Percentiles rank a stretch among this genome's conserved stretches.
Conservation (phyloP, 805 yeast species). For the Yarrowia yakushimensis region DNA sequence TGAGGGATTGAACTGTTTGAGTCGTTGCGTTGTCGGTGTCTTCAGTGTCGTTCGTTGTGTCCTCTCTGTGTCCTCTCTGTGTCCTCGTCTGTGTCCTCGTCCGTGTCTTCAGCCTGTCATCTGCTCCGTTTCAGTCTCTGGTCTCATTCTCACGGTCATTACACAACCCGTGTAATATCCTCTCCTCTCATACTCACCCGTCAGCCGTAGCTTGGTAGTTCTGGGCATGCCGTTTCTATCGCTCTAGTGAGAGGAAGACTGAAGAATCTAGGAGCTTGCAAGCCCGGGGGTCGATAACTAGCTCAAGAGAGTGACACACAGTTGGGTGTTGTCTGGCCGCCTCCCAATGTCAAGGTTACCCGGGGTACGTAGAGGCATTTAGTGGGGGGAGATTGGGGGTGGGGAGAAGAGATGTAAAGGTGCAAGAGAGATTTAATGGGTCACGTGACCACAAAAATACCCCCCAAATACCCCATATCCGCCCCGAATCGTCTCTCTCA, state of each 20-base stretch:
- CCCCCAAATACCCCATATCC: too few species aligned
- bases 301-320: constrained; percentile 18
- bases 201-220: constrained; percentile 29
- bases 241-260: constrained; percentile 7
- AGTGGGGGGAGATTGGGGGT: too few species aligned
- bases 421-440: too few species aligned
- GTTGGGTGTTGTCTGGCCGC: constrained; percentile 11
- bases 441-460: too few species aligned
- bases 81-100: neutral
- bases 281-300: constrained; percentile 23
- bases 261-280: constrained; percentile 5
- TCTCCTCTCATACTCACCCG: constrained; percentile 29
- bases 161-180: too few species aligned
- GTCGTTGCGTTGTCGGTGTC: too few species aligned
- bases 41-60: too few species aligned
- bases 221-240: constrained; percentile 23
- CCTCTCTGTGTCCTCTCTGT: neutral
- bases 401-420: too few species aligned
- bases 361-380: constrained; percentile 24
- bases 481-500: too few species aligned
- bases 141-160: neutral
- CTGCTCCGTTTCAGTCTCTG: too few species aligned
- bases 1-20: too few species aligned
- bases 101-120: neutral
- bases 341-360: constrained; percentile 22